A percentile compares a stretch with the other conserved stretches of the same genome.
Evolutionary conservation across 495 filamentous ascomycete species (phyloP).

Genomic region (Choiromyces venosus): DNA sequence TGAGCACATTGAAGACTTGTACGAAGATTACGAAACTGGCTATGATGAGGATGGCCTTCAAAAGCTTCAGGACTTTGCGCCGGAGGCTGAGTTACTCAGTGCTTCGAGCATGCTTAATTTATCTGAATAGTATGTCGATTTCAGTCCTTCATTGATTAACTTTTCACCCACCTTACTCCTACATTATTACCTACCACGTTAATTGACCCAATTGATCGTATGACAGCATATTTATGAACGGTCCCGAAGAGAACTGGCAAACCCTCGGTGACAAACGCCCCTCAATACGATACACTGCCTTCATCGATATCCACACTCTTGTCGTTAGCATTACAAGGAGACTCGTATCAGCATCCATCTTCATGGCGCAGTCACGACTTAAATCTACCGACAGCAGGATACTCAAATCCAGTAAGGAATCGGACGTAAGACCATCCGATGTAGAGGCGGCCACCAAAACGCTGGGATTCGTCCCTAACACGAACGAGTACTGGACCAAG

Average conservation of each 20-base stretch:
- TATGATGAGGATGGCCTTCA: not conserved
- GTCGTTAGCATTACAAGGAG: constrained; percentile 60
- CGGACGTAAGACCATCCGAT: constrained; percentile 54
- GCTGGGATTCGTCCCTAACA: constrained; percentile 48
- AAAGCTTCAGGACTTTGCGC: constrained; percentile 44
- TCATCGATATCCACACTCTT: constrained; percentile 69
- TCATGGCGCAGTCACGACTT: constrained; percentile 57
- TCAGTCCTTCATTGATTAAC: constrained; percentile 8
- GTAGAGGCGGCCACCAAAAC: constrained; percentile 60
- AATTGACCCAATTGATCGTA: constrained; percentile 28
- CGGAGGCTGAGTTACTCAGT: constrained; percentile 55
- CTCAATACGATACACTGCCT: constrained; percentile 59
- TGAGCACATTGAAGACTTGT: constrained; percentile 43
- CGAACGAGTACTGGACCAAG: constrained; percentile 52
- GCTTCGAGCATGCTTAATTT: constrained; percentile 59
- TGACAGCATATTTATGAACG: constrained; percentile 71
- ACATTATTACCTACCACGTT: not conserved
- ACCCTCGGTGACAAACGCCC: constrained; percentile 53
- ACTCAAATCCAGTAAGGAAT: constrained; percentile 30
- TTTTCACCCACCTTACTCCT: not conserved
- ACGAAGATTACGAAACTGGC: constrained; percentile 19
- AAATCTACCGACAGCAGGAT: constrained; percentile 46
- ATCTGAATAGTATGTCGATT: constrained; percentile 45
- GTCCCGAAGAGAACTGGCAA: constrained; percentile 55
- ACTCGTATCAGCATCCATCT: constrained; percentile 62